phyloP scores from a whole-genome alignment of 148 eudicot genomes.

The Bassia scoparia region DNA sequence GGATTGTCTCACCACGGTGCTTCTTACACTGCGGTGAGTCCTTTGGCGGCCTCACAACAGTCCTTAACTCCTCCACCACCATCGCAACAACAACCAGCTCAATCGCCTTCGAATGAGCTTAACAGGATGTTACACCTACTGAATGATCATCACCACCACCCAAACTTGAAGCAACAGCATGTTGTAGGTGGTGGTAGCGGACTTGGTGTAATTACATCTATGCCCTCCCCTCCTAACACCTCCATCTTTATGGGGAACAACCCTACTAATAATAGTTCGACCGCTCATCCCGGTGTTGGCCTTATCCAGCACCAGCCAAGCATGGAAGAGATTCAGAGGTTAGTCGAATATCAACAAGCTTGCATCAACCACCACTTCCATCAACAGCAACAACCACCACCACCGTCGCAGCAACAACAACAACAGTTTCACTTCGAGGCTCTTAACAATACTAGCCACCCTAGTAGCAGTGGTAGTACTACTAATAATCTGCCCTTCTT shows the following conservation, averaged over 20 bases:
- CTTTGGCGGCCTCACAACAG: constrained; percentile 24
- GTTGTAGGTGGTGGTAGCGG: background rate
- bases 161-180: constrained; percentile 14
- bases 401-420: constrained; percentile 17
- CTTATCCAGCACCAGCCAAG: constrained; percentile 16
- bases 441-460: constrained; percentile 15
- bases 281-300: constrained; percentile 11
- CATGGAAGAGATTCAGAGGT: constrained; percentile 59
- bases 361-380: constrained; percentile 31
- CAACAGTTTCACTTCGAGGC: constrained; percentile 31
- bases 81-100: constrained; percentile 17
- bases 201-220: constrained; percentile 17
- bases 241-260: constrained; percentile 21
- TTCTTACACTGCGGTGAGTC: constrained; percentile 30
- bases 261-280: constrained; percentile 1
- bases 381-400: constrained; percentile 28
- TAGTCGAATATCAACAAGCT: constrained; percentile 56
- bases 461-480: constrained; percentile 12
- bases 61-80: constrained; percentile 18
- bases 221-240: constrained; percentile 14
- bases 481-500: constrained; percentile 20
- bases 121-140: constrained; percentile 26
- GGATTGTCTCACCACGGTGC: constrained; percentile 42
- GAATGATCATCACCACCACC: constrained; percentile 14
- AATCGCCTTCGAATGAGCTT: constrained; percentile 11